These are phyloP conservation scores for Candida ficus DNA, from an alignment of 805 yeast species.

Conservation along the genomic window DNA sequence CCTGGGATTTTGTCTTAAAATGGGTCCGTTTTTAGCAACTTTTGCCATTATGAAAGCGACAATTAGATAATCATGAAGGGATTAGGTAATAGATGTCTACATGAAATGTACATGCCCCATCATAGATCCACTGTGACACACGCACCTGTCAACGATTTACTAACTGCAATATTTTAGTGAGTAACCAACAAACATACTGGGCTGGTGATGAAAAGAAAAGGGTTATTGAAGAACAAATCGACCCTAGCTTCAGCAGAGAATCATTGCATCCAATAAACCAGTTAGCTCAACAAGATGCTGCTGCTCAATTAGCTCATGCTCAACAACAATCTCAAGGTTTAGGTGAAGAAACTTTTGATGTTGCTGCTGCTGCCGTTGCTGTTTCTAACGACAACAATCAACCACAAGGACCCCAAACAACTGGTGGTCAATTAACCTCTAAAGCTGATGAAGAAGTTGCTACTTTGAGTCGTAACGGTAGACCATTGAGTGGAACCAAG, in stretches of 20 bases:
- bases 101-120: not conserved
- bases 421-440: no score
- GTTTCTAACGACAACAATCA: constrained; percentile 17
- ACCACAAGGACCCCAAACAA: constrained; percentile 13
- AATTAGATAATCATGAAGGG: constrained; percentile 13
- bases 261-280: constrained; percentile 15
- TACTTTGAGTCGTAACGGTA: constrained; percentile 21
- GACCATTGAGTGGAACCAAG: constrained; percentile 56
- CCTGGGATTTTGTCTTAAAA: not conserved
- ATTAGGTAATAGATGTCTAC: constrained; percentile 13
- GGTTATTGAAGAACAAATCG: constrained; percentile 26
- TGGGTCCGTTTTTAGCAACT: no score
- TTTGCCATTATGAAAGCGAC: no score
- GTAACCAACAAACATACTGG: constrained; percentile 13
- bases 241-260: constrained; percentile 26
- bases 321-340: constrained; percentile 12
- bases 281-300: constrained; percentile 11
- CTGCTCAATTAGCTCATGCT: constrained; percentile 7
- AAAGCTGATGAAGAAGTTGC: constrained; percentile 6
- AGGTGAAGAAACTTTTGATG: constrained; percentile 24
- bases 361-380: constrained; percentile 34
- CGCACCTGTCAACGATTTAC: no score
- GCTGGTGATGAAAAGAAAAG: constrained; percentile 17
- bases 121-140: not conserved
- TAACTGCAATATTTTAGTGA: constrained; percentile 6